Conservation (phyloP, 352 stramenopile genomes). For the Phytophthora sp. region DNA sequence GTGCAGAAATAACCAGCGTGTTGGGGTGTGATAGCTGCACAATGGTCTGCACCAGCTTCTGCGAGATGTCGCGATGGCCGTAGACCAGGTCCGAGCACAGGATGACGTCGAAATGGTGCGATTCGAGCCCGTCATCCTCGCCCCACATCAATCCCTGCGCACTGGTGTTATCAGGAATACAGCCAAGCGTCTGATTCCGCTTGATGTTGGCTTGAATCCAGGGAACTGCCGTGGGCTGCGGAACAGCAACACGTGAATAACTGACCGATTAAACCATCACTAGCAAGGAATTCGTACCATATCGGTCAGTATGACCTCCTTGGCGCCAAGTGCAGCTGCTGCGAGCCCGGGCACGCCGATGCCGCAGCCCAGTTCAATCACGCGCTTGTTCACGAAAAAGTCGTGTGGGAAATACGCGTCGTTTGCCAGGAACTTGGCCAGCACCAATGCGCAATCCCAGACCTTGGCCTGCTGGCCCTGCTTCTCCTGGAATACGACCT, state of each 20-base stretch:
- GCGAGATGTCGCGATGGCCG: conserved; percentile 50
- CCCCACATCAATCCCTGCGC: conserved; percentile 56
- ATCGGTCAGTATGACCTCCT: conserved; percentile 56
- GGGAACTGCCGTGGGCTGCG: conserved; percentile 45
- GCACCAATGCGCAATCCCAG: conserved; percentile 63
- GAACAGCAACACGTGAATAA: conserved; percentile 8
- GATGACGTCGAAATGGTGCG: conserved; percentile 52
- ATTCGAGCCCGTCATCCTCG: conserved; percentile 18
- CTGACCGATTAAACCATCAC: conserved; percentile 1
- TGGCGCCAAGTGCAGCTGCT: conserved; percentile 45
- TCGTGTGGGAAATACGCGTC: conserved; percentile 40
- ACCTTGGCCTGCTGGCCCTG: conserved; percentile 66
- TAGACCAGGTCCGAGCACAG: conserved; percentile 68
- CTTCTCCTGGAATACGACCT: conserved; percentile 53
- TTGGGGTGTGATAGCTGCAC: conserved; percentile 36
- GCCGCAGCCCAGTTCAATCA: conserved; percentile 65
- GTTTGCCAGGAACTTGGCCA: conserved; percentile 57
- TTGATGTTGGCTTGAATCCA: conserved; percentile 65
- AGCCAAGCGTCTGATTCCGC: conserved; percentile 38
- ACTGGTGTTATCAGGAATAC: conserved; percentile 26
- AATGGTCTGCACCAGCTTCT: conserved; percentile 54
- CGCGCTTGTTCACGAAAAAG: conserved; percentile 56
- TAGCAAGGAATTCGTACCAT: conserved; percentile 33
- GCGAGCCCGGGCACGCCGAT: conserved; percentile 59
- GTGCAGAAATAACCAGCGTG: conserved; percentile 50